Base-by-base conservation (phyloP, 148 eudicot species). In the Limonium bicolor region DNA sequence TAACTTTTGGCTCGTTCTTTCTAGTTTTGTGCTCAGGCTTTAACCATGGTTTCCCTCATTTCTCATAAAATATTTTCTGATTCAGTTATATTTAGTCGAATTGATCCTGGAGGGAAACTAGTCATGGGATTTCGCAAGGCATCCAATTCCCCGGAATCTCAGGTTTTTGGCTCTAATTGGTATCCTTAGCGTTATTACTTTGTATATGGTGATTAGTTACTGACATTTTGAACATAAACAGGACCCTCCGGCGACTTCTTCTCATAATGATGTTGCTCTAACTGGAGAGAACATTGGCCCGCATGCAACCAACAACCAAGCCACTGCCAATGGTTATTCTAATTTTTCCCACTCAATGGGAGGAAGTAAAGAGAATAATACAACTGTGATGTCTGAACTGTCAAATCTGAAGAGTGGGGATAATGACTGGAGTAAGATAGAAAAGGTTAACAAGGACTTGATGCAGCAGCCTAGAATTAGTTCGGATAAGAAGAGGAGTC, bases 51-150 rank as follows among this genome's bases (percentile, higher is more conserved):
- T n/a, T n/a, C n/a, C n/a, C n/a, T n/a, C n/a, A n/a, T n/a, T n/a
- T n/a, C n/a, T n/a, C n/a, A 21, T 21, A 14, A 48, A 39, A 36
- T 24, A 21, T 28, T 39, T 46, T 49, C 30, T 60, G 42, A 32
- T 27, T 16, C 48, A 86, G 99, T 90, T 60, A 84, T 64, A 27
- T 90, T 90, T 71, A 90, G 99, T 57, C 66, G 88, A 50, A 75
- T 68, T 50, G 95, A 84, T 66, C 99, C 99, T 44, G 95, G 82
- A 48, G 85, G 82, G 35, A 78, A 75, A 54, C 87, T 90, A 56
- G 85, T 90, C 47, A 90, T 90, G 23, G 99, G 95, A 23, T 78
- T 63, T 55, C 92, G 95, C 18, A 90, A 71, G 72, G 74, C 99
- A 33, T 54, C 78, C 51, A 69, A 41, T 62, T 51, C 62, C 61